Percentiles rank a stretch among this genome's conserved stretches.
Evolutionary conservation across 805 yeast species (phyloP).

Genomic region (Candida arabinofermentans): DNA sequence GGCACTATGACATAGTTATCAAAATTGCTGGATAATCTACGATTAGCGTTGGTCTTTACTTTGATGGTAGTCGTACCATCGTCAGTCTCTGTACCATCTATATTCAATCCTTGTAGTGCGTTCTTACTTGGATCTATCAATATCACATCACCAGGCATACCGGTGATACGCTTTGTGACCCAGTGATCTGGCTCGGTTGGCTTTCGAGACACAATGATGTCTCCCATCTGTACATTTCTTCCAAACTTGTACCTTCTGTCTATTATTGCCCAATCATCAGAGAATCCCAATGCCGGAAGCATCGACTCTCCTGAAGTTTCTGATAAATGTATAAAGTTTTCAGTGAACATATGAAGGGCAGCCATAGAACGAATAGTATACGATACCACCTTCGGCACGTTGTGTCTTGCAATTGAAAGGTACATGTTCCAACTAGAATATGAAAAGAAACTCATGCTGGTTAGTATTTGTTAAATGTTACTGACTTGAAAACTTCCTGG

Average conservation of each 20-base stretch:
- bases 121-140: slow-evolving; percentile 73
- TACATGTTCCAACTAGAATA: not conserved
- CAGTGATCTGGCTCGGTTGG: slow-evolving; percentile 85
- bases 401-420: slow-evolving; percentile 1
- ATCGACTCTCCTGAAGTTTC: slow-evolving; percentile 91
- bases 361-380: slow-evolving; percentile 59
- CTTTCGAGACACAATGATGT: slow-evolving; percentile 79
- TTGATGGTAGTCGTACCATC: slow-evolving; percentile 1
- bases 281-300: slow-evolving; percentile 81
- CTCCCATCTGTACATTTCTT: slow-evolving; percentile 69
- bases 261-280: slow-evolving; percentile 76
- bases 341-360: slow-evolving; percentile 49
- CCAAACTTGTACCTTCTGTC: slow-evolving; percentile 64
- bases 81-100: slow-evolving; percentile 4
- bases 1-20: slow-evolving; percentile 74
- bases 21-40: slow-evolving; percentile 14
- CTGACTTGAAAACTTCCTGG: no score
- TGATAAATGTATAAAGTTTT: slow-evolving; percentile 24
- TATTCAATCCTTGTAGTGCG: slow-evolving; percentile 34
- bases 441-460: not conserved
- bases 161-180: slow-evolving; percentile 90
- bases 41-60: not conserved
- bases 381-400: slow-evolving; percentile 18
- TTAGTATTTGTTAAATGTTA: no score
- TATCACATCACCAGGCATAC: slow-evolving; percentile 92